Base-by-base conservation (phyloP, 768 basidiomycete genomes). In the Boletus insuetus region DNA sequence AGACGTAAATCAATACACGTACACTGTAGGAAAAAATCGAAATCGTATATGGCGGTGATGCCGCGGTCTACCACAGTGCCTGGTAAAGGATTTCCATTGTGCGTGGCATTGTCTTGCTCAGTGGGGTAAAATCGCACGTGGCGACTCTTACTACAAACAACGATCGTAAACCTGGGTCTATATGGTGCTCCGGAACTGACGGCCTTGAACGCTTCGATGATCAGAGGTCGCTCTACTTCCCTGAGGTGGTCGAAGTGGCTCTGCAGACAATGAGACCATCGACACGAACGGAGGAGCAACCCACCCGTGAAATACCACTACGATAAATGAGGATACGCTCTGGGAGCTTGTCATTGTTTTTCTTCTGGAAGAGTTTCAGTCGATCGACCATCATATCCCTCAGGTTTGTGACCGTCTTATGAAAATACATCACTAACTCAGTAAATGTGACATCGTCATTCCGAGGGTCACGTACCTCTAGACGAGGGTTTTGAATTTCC, bases 11-110 rank as follows among this genome's bases (percentile, higher is more conserved):
- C 17, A 17, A 17, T 19, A 11, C 37, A 49, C 49, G 14, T 19
- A 50, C 49, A 50, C 41, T 50, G 49, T 16, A 50, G 29, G 29
- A 50, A 41, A 41, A 41, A 41, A 39, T 49, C 39, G 19, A 50
- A 50, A 22, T 50, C 16, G 14, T 41, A 41, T 17, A 41, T 41
- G 13, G 12, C 19, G 4, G 49, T 50, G 2, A 50, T 41, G 4
- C 49, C 39, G 19, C 29, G 49, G 29, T 41, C 39, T 2, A 50
- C 39, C 29, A 50, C 49, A 4, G 47, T 48, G 14, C 47, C 47
- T 2, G 47, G 47, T 2, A 48, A 20, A 12, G 47, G 16, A 14
- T n/a, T 26, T 26, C 47, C 47, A 13, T 26, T 11, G 9, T 6
- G 26, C 6, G 37, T 24, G 7, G 29, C 29, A 14, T 7, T 5